A percentile compares a stretch with the other conserved stretches of the same genome.
These are phyloP conservation scores for Xylariaceae sp. DNA, from an alignment of 2,329 filamentous ascomycete genomes.

Conservation along the genomic window DNA sequence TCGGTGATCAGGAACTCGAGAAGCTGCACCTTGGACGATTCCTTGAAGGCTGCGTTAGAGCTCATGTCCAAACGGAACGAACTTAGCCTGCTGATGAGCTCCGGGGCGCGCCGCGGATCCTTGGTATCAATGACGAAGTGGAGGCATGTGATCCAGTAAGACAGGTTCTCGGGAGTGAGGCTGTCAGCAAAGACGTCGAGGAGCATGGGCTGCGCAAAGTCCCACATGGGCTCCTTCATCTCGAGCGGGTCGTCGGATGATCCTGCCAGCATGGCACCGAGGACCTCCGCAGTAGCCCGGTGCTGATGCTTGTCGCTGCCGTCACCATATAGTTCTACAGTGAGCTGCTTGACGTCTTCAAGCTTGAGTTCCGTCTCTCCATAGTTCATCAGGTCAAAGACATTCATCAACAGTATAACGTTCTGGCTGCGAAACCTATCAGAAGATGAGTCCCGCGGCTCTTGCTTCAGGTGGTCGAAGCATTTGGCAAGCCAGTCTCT, in stretches of 20 bases:
- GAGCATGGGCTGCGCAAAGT: slow-evolving; percentile 82
- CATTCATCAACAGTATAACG: slow-evolving; percentile 78
- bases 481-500: slow-evolving; percentile 79
- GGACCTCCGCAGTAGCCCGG: slow-evolving; percentile 86
- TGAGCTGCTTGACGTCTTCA: slow-evolving; percentile 79
- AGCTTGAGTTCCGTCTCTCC: slow-evolving; percentile 71
- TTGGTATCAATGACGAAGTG: slow-evolving; percentile 83
- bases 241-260: slow-evolving; percentile 70
- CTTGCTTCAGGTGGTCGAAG: slow-evolving; percentile 93
- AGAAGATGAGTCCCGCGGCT: slow-evolving; percentile 71
- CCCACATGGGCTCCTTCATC: slow-evolving; percentile 72
- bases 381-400: slow-evolving; percentile 83
- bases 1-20: slow-evolving; percentile 83
- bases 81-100: slow-evolving; percentile 74
- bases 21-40: slow-evolving; percentile 90
- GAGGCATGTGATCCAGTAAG: slow-evolving; percentile 91
- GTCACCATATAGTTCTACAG: slow-evolving; percentile 73
- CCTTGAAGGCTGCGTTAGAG: slow-evolving; percentile 97
- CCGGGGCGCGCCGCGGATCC: slow-evolving; percentile 80
- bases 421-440: slow-evolving; percentile 89
- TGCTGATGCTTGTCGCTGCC: slow-evolving; percentile 97
- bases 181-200: slow-evolving; percentile 82
- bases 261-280: slow-evolving; percentile 75
- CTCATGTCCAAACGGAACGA: slow-evolving; percentile 87
- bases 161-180: slow-evolving; percentile 85